These are phyloP conservation scores for Pezicula neosporulosa DNA, from an alignment of 2,329 filamentous ascomycete species.

Conservation along the genomic window DNA sequence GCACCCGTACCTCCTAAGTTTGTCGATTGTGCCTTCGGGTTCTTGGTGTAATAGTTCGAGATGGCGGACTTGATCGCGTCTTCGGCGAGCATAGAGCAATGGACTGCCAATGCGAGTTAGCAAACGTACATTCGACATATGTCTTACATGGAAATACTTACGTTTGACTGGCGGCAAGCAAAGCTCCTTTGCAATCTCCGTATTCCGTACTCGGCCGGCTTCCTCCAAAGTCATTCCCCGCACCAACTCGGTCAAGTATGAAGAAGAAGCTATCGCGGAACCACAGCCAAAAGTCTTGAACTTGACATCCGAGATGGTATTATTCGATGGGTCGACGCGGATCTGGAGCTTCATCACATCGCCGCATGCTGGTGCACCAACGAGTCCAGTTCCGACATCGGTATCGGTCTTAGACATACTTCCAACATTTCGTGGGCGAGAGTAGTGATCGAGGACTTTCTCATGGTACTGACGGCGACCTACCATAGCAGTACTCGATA, in stretches of 20 bases:
- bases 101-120: conserved; percentile 50
- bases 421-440: conserved; percentile 73
- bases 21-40: conserved; percentile 70
- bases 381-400: conserved; percentile 87
- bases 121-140: conserved; percentile 6
- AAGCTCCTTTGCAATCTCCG: conserved; percentile 95
- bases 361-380: conserved; percentile 85
- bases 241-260: conserved; percentile 92
- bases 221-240: conserved; percentile 96
- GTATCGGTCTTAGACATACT: conserved; percentile 74
- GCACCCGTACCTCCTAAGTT: conserved; percentile 73
- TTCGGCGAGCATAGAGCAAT: conserved; percentile 90
- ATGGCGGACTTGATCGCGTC: conserved; percentile 93
- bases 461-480: conserved; percentile 30
- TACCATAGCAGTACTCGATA: conserved; percentile 10
- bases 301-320: conserved; percentile 90
- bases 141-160: conserved; percentile 43
- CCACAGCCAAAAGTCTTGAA: conserved; percentile 98
- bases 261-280: conserved; percentile 89
- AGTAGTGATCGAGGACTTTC: conserved; percentile 75
- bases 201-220: conserved; percentile 89
- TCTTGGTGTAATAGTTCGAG: conserved; percentile 88
- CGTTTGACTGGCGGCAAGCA: conserved; percentile 84
- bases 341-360: conserved; percentile 96
- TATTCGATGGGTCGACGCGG: conserved; percentile 81